These are phyloP conservation scores for Alternaria viburni DNA, from an alignment of 2,329 filamentous ascomycete species.

Conservation along the genomic window DNA sequence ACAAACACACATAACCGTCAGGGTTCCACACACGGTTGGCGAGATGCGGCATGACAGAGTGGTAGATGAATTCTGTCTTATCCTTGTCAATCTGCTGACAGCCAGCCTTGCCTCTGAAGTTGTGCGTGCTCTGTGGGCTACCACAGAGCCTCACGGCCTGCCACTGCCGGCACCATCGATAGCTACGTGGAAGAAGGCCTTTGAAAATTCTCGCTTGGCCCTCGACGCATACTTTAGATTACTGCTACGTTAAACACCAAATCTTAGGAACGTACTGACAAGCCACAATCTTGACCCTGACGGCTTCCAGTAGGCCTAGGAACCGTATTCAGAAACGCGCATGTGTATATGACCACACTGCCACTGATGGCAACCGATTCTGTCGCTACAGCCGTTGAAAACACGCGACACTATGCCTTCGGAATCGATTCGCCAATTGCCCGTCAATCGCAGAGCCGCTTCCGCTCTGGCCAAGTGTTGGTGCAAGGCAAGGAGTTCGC, in stretches of 20 bases:
- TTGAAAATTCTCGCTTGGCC: accelerated
- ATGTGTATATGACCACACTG: background rate
- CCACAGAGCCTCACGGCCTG: background rate
- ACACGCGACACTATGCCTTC: background rate
- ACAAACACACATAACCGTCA: background rate
- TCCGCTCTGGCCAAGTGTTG: background rate
- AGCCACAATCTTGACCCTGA: background rate
- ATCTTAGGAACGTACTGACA: background rate
- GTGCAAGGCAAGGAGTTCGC: background rate
- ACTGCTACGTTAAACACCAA: accelerated
- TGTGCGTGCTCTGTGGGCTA: background rate
- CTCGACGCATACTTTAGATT: background rate
- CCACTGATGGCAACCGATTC: too few relatives aligned
- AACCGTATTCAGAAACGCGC: too few relatives aligned
- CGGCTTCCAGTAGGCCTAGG: background rate
- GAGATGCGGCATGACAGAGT: background rate
- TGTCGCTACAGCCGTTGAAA: background rate
- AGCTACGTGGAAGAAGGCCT: background rate
- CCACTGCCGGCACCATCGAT: background rate
- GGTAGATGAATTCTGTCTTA: background rate
- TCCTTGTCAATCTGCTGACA: background rate
- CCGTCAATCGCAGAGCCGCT: background rate
- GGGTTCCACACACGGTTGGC: background rate
- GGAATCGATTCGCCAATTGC: background rate
- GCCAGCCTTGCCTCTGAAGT: background rate